Evolutionary conservation across 108 stramenopile genomes (phyloP), one percentile per base, ranked within the genome.

Genomic region (Thalassiosira profunda): DNA sequence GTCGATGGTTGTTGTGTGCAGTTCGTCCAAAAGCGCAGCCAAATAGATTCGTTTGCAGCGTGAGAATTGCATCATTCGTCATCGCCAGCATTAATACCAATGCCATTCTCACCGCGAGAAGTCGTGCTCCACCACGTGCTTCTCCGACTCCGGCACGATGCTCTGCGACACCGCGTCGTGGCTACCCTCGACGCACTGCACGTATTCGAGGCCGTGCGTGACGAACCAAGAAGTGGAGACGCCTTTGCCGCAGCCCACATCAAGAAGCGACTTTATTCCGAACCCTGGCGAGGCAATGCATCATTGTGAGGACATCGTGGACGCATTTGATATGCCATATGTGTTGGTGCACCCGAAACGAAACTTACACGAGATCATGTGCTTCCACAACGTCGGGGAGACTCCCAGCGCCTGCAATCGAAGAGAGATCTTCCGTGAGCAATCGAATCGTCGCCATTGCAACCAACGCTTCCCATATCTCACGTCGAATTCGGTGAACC

Each of bases 211-310:
- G 23, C 87, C 90, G 56, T 91, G 87, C 1, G 63, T 30, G 33
- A 74, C 41, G 46, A 95, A 95, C 88, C 89, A 95, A 1, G 59
- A 51, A 0, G 91, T 86, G 14, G 68, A 72, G 3, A 83, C 70
- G 10, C 94, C 94, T 26, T 72, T 82, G 0, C 91, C 94, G 55
- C 94, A 95, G 33, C 94, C 94, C 0, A 95, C 86, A 65, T 95
- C 94, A 0, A 95, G 46, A 2, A 95, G 12, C 0, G 79, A 79
- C 58, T 90, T 84, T 38, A 95, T 77, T n/a, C 86, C 85, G 20
- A 82, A 55, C 25, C 25, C 56, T 18, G 11, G 80, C 17, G 67
- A 83, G 48, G 62, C 54, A 51, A 47, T 29, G 43, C 51, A 28
- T 21, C 5, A 17, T 18, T 40, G 21, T 43, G 5, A 45, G 18